A percentile compares a stretch with the other conserved stretches of the same genome.
Evolutionary conservation across 352 stramenopile species (phyloP).

Genomic region (Phytophthora colocasiae): DNA sequence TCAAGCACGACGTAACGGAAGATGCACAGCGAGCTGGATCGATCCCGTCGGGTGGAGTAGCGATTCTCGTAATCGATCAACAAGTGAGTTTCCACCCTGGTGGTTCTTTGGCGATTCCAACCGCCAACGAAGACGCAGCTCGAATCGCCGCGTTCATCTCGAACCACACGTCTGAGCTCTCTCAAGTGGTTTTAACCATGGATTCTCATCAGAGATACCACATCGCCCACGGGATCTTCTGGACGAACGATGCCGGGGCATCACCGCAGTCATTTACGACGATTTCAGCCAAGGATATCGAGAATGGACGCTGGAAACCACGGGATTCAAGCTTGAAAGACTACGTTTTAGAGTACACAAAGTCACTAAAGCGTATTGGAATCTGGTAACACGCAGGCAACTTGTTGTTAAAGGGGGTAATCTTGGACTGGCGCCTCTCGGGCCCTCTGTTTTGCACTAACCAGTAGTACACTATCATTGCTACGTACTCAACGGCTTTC

Average conservation of each 20-base stretch:
- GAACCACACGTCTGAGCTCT: conserved; percentile 57
- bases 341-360: conserved; percentile 85
- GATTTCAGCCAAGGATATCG: conserved; percentile 88
- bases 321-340: conserved; percentile 65
- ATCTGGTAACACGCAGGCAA: too few relatives aligned
- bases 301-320: conserved; percentile 55
- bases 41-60: conserved; percentile 46
- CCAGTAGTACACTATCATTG: too few relatives aligned
- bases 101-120: conserved; percentile 92
- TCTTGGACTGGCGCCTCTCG: too few relatives aligned
- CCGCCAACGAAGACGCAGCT: conserved; percentile 84
- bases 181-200: conserved; percentile 93
- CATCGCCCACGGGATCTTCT: conserved; percentile 95
- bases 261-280: conserved; percentile 91
- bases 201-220: conserved; percentile 96
- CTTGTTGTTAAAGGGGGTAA: too few relatives aligned
- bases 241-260: conserved; percentile 67
- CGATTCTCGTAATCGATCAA: conserved; percentile 93
- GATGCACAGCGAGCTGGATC: conserved; percentile 41
- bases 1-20: conserved; percentile 30
- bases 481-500: too few relatives aligned
- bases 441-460: too few relatives aligned
- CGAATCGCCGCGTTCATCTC: conserved; percentile 89
- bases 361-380: too few relatives aligned
- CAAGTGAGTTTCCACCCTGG: conserved; percentile 96